Base-by-base conservation (phyloP, 495 filamentous ascomycete genomes). In the Trichocladium uniseriatum region DNA sequence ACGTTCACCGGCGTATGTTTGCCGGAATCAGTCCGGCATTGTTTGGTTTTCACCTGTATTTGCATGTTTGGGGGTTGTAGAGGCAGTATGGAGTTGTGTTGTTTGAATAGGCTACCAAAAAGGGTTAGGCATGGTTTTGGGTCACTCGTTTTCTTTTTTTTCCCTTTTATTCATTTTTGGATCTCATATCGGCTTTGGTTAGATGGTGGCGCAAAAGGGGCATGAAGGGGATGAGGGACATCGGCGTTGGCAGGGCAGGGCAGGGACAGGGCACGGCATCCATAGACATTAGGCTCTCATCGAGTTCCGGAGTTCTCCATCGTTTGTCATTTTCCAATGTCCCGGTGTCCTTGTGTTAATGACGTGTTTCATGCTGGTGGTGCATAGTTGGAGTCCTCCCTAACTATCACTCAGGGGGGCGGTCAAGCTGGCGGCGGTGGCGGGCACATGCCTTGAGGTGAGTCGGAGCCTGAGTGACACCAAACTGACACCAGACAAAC, bases 331-430 rank as follows among this genome's bases (percentile, higher is more conserved):
- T 3, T 37, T 27, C 31, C 31, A 29, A 29, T 29, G 27, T 5
- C 27, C 31, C 2, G 31, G 9, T 32, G 9, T 32, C n/a, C n/a
- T n/a, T n/a, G 8, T 27, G 34, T 19, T 6, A 35, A 18, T 47
- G 45, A 47, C 45, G 45, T 47, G 45, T 39, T 47, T 27, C 32
- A n/a, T n/a, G n/a, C n/a, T n/a, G n/a, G n/a, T n/a, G n/a, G n/a
- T n/a, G n/a, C n/a, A n/a, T n/a, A n/a, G n/a, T n/a, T n/a, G n/a
- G n/a, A n/a, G n/a, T n/a, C n/a, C n/a, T n/a, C n/a, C n/a, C n/a
- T n/a, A n/a, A n/a, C n/a, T n/a, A n/a, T n/a, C n/a, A n/a, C n/a
- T n/a, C n/a, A n/a, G n/a, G n/a, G n/a, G n/a, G n/a, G n/a, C n/a
- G n/a, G n/a, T n/a, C n/a, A n/a, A n/a, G n/a, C n/a, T n/a, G n/a